phyloP scores from a whole-genome alignment of 345 rosid species.

The Punica granatum region DNA sequence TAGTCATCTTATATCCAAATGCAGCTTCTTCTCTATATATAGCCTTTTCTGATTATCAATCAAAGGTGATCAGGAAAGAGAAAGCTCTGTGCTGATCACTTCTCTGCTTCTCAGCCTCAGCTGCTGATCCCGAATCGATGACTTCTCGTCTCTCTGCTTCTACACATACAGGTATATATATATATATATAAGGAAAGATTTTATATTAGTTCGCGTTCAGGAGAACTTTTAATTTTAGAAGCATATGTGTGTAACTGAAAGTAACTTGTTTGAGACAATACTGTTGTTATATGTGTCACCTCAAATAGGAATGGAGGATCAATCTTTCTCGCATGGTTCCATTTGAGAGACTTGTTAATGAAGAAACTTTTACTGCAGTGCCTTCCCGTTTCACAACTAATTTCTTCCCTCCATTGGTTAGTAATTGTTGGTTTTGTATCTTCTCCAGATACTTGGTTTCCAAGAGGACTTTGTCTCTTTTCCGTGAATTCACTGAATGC shows the following conservation, averaged over 20 bases:
- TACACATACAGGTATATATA: constrained; percentile 8
- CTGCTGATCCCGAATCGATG: constrained; percentile 31
- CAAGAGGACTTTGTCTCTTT: background rate
- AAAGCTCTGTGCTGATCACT: constrained; percentile 35
- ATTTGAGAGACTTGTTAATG: background rate
- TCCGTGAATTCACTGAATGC: background rate
- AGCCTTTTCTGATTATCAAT: background rate
- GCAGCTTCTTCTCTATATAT: background rate
- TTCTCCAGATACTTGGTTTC: background rate
- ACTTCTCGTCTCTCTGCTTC: constrained; percentile 22
- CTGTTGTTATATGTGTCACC: too few species aligned
- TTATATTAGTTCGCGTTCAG: background rate
- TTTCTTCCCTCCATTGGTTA: constrained; percentile 19
- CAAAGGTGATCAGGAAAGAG: constrained; percentile 29
- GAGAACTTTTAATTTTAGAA: background rate
- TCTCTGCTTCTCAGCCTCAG: constrained; percentile 25
- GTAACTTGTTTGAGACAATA: background rate
- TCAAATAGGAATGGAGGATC: constrained; percentile 1
- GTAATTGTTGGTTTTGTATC: constrained; percentile 2
- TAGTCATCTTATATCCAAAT: background rate
- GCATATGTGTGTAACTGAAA: too few species aligned
- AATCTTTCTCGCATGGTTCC: background rate
- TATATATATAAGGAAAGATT: background rate
- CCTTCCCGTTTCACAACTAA: background rate
- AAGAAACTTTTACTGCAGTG: background rate